Conservation (phyloP, 106 monocot species). For the Dendrobium huoshanense region DNA sequence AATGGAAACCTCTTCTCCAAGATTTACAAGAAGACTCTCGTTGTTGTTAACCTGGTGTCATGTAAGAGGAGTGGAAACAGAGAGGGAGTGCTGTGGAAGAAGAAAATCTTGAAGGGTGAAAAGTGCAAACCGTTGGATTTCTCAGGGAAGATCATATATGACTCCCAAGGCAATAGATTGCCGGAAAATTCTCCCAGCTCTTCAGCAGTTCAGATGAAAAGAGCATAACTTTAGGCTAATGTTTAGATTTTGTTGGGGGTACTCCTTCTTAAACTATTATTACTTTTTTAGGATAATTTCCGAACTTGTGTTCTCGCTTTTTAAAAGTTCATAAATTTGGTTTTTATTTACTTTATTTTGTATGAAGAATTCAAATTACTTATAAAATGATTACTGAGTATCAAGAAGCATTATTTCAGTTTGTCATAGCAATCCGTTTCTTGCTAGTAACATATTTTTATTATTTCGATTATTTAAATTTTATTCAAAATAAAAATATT, state of each 20-base stretch:
- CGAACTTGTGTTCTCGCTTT: too few species aligned
- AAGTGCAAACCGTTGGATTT: slow-evolving; percentile 3
- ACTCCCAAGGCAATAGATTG: not conserved
- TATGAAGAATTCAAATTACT: too few species aligned
- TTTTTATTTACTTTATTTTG: too few species aligned
- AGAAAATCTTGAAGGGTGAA: slow-evolving; percentile 7
- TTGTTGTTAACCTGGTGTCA: not conserved
- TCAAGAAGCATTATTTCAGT: too few species aligned
- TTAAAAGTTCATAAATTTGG: too few species aligned
- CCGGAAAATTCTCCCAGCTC: not conserved
- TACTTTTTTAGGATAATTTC: too few species aligned
- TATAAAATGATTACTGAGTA: too few species aligned
- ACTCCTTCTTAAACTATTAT: not conserved
- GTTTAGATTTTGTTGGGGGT: not conserved
- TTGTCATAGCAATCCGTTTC: too few species aligned
- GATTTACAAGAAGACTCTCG: not conserved
- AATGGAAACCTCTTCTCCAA: not conserved
- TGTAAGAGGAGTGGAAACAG: not conserved
- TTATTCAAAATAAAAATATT: too few species aligned
- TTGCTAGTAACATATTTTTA: too few species aligned
- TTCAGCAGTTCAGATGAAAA: not conserved
- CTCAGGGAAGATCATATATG: not conserved
- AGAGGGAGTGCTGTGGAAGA: slow-evolving; percentile 10
- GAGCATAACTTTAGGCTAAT: not conserved
- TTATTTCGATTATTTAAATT: too few species aligned